Evolutionary conservation across 192 early-diverging fungal species (phyloP), one percentile per base, ranked within the genome.

Genomic region (Entomortierella parvispora): DNA sequence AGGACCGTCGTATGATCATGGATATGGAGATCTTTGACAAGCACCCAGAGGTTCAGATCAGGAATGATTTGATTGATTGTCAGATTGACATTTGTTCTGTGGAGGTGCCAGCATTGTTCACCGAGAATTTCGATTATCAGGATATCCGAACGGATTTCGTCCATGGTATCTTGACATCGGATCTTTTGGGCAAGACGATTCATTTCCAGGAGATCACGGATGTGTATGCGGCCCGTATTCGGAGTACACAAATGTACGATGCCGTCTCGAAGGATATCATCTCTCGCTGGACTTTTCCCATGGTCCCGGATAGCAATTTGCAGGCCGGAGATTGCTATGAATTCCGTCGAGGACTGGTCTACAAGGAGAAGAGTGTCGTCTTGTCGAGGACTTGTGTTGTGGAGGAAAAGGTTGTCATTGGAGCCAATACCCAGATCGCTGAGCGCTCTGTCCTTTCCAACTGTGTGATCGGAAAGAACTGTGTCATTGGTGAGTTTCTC

Each of bases 101-200:
- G 6, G 94, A 96, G 55, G 94, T 96, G 5, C 92, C 94, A 25
- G 89, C 94, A 2, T 84, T 97, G 57, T 97, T 98, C 66, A 94
- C 92, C 10, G 96, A 99, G 71, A 98, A 98, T 84, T 98, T 97
- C 85, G 97, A 99, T 84, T 99, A 95, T 81, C 96, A 97, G 79
- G 88, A 91, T 54, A 85, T 97, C 49, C 88, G 95, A 23, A 83
- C 84, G 25, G 93, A 99, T 81, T 99, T 99, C 82, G 89, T 97
- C 42, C 85, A 90, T 29, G 95, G 95, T 26, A 94, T 97, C 62
- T 70, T 98, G 57, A 91, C 90, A 58, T 96, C 94, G 9, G 94
- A 97, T 63, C 81, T 97, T 55, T 80, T 96, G 37, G 87, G 86
- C 14, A 93, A 95, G 72, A 92, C 94, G 1, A 93, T 99, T 33